phyloP scores from a whole-genome alignment of 441 rosid genomes.

The Corymbia citriodora region DNA sequence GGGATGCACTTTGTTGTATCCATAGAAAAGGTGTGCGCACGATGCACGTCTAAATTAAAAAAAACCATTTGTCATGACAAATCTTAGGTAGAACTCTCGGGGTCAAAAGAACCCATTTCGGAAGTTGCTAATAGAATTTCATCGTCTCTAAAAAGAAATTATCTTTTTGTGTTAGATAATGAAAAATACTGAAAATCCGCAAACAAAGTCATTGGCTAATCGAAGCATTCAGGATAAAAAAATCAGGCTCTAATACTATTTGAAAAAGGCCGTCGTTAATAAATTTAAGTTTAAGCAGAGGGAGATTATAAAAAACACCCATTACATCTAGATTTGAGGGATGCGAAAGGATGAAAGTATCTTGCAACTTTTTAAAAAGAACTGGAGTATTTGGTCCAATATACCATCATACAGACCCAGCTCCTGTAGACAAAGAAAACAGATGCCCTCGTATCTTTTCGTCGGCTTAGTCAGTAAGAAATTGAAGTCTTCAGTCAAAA shows the following conservation, averaged over 20 bases:
- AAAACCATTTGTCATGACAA: not conserved
- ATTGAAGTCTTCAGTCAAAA: constrained; percentile 51
- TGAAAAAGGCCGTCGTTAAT: too few relatives aligned
- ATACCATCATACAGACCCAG: not conserved
- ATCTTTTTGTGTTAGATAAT: not conserved
- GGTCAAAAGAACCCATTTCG: not conserved
- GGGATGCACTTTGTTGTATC: not conserved
- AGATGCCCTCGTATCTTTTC: constrained; percentile 28
- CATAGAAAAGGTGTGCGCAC: not conserved
- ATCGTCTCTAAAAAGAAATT: not conserved
- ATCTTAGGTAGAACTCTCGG: not conserved
- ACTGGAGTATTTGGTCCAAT: not conserved
- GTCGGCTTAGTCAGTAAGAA: constrained; percentile 11
- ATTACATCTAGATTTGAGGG: not conserved
- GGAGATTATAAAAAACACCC: not conserved
- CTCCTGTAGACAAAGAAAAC: constrained; percentile 8
- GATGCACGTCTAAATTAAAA: not conserved
- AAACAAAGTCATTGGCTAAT: not conserved
- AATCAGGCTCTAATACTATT: not conserved
- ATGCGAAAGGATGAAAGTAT: not conserved
- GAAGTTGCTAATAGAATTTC: not conserved
- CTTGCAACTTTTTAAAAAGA: not conserved
- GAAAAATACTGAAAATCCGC: not conserved
- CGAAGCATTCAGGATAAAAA: not conserved
- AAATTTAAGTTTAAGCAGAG: not conserved